Base-by-base conservation (phyloP, 805 yeast species). In the Ogataea angusta region DNA sequence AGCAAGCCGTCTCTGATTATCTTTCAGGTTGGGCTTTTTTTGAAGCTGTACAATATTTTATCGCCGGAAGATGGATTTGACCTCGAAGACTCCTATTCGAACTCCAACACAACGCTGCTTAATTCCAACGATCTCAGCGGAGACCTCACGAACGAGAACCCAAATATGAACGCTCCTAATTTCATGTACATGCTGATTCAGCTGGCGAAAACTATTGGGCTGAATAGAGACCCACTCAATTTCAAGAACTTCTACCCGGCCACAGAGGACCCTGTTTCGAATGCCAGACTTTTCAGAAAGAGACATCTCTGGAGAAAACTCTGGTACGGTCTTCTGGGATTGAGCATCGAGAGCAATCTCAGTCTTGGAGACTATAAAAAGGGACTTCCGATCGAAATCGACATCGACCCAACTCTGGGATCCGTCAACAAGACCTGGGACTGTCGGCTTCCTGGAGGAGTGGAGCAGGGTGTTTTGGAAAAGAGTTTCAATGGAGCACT, bases 11-110 rank as follows among this genome's bases (percentile, higher is more conserved):
- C 71, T 25, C 50, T 77, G 36, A 67, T 69, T 18, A 68, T 78
- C 12, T 72, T 82, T 23, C 88, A 82, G 53, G 77, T 78, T 52
- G 80, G 78, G 1, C 59, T 78, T 13, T 77, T 66, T 55, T 68
- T 80, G 56, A 78, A 78, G 45, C 57, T 72, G 30, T 82, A 80
- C 60, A 72, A 69, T 47, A 70, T 66, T 44, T 67, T 70, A 46
- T 75, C 83, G 9, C 82, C 85, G 1, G 82, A 80, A 46, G 80
- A 75, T 46, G 75, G 74, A 2, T 65, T 65, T 46, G 69, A 65
- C 42, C 48, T 65, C 28, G 70, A 64, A 44, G 76, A 70, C 46
- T 63, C 69, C 3, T 60, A 68, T 16, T 66, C 66, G 4, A 59
- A 53, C 48, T 35, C 49, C 15, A 52, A 49, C 38, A 38, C 47